A percentile compares a stretch with the other conserved stretches of the same genome.
Evolutionary conservation across 768 basidiomycete species (phyloP).

Genomic region (Amanita rubescens): DNA sequence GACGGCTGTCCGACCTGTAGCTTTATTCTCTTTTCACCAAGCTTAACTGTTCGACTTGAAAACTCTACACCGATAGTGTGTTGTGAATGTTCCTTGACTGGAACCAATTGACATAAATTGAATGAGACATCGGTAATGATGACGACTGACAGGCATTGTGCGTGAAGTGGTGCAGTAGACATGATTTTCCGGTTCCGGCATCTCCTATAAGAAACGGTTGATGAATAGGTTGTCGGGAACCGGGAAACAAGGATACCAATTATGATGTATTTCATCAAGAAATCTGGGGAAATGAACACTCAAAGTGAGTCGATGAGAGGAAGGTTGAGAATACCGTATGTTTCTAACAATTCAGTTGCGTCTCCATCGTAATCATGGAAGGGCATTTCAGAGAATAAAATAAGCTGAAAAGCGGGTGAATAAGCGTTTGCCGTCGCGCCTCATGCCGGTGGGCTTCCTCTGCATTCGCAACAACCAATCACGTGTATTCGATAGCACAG

Average conservation of each 20-base stretch:
- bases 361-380: conserved; percentile 66
- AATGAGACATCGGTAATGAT: conserved; percentile 7
- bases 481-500: not conserved
- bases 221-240: conserved; percentile 7
- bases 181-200: conserved; percentile 96
- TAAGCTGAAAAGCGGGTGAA: conserved; percentile 11
- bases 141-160: conserved; percentile 83
- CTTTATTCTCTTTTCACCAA: conserved; percentile 93
- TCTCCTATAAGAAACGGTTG: conserved; percentile 51
- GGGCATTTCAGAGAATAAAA: conserved; percentile 37
- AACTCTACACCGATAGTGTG: conserved; percentile 99
- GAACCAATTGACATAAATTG: conserved; percentile 6
- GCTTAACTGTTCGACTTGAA: conserved; percentile 85
- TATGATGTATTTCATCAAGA: conserved; percentile 97
- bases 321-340: conserved; percentile 60
- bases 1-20: conserved; percentile 60
- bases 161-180: conserved; percentile 92
- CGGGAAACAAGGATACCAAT: conserved; percentile 52
- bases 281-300: conserved; percentile 50
- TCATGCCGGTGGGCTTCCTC: not conserved
- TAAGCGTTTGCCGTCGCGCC: not conserved
- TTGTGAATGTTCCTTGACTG: conserved; percentile 94
- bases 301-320: conserved; percentile 7
- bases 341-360: conserved; percentile 89
- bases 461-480: not conserved